Percentiles rank a stretch among this genome's conserved stretches.
phyloP scores from a whole-genome alignment of 2,329 filamentous ascomycete species.

The Zarea fungicola region DNA sequence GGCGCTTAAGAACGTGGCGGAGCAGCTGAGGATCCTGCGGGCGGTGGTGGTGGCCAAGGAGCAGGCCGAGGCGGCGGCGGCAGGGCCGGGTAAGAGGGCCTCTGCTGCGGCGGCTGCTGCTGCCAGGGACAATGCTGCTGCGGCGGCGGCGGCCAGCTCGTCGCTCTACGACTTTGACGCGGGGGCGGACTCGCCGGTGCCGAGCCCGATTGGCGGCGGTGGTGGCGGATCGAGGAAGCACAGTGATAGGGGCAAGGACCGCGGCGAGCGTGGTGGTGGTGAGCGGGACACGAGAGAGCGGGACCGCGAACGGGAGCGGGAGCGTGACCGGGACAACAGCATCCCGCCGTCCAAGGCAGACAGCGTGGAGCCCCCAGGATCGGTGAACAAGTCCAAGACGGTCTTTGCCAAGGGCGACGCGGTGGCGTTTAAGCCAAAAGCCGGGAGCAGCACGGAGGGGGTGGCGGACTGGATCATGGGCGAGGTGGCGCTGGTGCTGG shows the following conservation, averaged over 20 bases:
- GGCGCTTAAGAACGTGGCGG: constrained; percentile 33
- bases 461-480: constrained; percentile 66
- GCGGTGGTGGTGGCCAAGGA: constrained; percentile 41
- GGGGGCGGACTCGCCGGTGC: constrained; percentile 40
- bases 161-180: constrained; percentile 42
- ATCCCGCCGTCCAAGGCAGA: constrained; percentile 52
- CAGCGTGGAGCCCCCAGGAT: constrained; percentile 49
- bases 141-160: constrained; percentile 22
- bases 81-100: constrained; percentile 26
- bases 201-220: constrained; percentile 36
- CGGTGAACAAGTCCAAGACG: constrained; percentile 43
- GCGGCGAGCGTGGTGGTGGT: too few species aligned
- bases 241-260: constrained; percentile 30
- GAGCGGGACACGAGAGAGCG: too few species aligned
- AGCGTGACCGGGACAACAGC: constrained; percentile 47
- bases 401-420: constrained; percentile 58
- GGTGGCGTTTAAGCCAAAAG: constrained; percentile 61
- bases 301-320: constrained; percentile 28
- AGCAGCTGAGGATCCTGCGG: constrained; percentile 38
- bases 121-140: constrained; percentile 19
- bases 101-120: too few species aligned
- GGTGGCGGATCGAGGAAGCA: constrained; percentile 12
- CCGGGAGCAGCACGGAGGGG: constrained; percentile 38
- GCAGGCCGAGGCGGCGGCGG: constrained; percentile 29
- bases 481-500: constrained; percentile 68